Evolutionary conservation across 257 asterid genomes (phyloP), one percentile per base, ranked within the genome.

Genomic region (Solanum virginianum): DNA sequence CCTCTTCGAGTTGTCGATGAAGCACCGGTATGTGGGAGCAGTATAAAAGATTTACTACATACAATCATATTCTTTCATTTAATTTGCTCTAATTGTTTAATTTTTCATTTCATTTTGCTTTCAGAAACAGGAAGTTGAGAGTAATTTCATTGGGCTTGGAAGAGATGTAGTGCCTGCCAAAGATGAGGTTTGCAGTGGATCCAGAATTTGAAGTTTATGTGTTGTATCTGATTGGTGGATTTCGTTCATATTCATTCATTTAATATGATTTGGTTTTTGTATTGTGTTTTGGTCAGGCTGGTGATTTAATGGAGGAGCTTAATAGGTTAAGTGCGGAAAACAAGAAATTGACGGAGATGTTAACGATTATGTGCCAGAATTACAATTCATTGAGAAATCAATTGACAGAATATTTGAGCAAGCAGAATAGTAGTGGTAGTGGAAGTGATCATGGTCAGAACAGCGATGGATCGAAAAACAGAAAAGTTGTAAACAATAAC

Each of bases 321-420:
- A 96, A 91, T 43, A 82, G 98, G 65, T 91, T 92, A 87, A 92
- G 89, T 80, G 97, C 94, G 20, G 98, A 96, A 69, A 96, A 94
- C 93, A 93, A 90, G 95, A 96, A 91, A 86, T 90, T 96, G 83
- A 91, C 94, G 1, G 94, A 96, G 75, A 79, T 90, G 90, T 49
- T 96, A 13, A 90, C 97, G 41, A 90, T 92, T 2, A 83, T 94
- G 94, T 96, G 97, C 74, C 98, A 96, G 90, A 94, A 91, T 20
- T 94, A 94, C 88, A 92, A 88, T 80, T 87, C 90, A 80, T 86
- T 96, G 85, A 88, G 93, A 36, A 90, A 81, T 57, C 95, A 92
- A 41, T 70, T 92, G 26, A 80, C 85, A 85, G 97, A 92, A 87
- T 89, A 89, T 3, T 88, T 92, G 85, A 91, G 53, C 92, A 90